phyloP scores from a whole-genome alignment of 805 yeast species.

The Metschnikowia peoriensis region DNA sequence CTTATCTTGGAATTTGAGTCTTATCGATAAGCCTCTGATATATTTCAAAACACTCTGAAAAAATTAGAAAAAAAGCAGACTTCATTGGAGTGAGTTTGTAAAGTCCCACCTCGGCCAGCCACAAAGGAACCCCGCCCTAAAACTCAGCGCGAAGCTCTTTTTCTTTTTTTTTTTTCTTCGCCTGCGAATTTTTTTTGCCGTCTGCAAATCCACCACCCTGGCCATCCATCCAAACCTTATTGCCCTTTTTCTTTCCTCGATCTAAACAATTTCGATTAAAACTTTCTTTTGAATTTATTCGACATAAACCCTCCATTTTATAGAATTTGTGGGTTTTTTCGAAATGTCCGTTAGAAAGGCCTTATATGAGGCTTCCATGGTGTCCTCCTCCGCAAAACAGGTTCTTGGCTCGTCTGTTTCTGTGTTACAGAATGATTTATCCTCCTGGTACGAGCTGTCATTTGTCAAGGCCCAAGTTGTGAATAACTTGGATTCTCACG shows the following conservation, averaged over 20 bases:
- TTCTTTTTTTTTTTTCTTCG: neutral
- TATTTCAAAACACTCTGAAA: no score
- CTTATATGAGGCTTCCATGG: conserved; percentile 24
- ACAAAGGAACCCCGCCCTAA: conserved; percentile 1
- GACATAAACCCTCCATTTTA: neutral
- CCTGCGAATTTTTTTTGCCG: conserved; percentile 6
- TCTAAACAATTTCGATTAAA: no score
- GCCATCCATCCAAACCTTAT: neutral
- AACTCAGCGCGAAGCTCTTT: conserved; percentile 5
- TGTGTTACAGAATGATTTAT: conserved; percentile 21
- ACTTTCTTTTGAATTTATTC: neutral
- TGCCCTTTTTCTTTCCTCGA: neutral
- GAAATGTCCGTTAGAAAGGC: conserved; percentile 17
- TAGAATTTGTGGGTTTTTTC: neutral
- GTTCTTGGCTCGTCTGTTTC: conserved; percentile 21
- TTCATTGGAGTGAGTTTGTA: no score
- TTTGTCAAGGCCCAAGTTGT: conserved; percentile 20
- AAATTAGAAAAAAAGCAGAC: no score
- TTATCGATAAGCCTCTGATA: no score
- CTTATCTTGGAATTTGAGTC: neutral
- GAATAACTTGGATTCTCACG: conserved; percentile 19
- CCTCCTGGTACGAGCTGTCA: conserved; percentile 21
- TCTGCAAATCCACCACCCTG: neutral
- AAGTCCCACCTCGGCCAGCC: neutral
- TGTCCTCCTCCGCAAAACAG: conserved; percentile 24